phyloP scores from a whole-genome alignment of 2,329 filamentous ascomycete species.

The Neophaeococcomyces mojaviensis region DNA sequence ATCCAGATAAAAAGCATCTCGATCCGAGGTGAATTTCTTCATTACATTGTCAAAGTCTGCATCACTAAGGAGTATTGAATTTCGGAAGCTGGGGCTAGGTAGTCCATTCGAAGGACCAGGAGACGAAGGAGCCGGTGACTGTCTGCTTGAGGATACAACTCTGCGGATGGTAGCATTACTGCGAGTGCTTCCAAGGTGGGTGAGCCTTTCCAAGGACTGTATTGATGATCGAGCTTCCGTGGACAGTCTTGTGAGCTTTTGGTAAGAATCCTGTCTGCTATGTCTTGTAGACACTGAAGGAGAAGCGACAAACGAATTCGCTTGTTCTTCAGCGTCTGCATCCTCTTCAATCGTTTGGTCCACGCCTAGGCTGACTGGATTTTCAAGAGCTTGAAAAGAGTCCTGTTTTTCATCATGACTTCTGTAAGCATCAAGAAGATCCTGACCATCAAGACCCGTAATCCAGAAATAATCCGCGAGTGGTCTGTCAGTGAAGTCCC shows the following conservation, averaged over 20 bases:
- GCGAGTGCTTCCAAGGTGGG: slow-evolving; percentile 52
- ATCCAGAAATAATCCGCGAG: slow-evolving; percentile 64
- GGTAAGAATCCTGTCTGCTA: slow-evolving; percentile 32
- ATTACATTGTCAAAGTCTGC: slow-evolving; percentile 92
- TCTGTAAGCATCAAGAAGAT: slow-evolving; percentile 36
- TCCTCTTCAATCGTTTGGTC: slow-evolving; percentile 57
- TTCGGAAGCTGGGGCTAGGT: slow-evolving; percentile 20
- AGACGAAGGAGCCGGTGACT: slow-evolving; percentile 20
- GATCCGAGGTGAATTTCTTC: slow-evolving; percentile 88
- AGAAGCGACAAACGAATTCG: slow-evolving; percentile 26
- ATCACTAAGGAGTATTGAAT: slow-evolving; percentile 49
- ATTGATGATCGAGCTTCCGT: slow-evolving; percentile 35
- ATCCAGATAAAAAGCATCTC: slow-evolving; percentile 88
- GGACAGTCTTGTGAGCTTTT: slow-evolving; percentile 30
- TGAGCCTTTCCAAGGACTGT: slow-evolving; percentile 43
- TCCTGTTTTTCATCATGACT: slow-evolving; percentile 5
- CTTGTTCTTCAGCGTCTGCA: slow-evolving; percentile 47
- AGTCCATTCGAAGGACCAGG: slow-evolving; percentile 11
- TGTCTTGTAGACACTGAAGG: slow-evolving; percentile 35
- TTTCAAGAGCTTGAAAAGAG: slow-evolving; percentile 21
- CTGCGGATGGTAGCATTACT: slow-evolving; percentile 54
- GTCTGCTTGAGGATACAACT: slow-evolving; percentile 26
- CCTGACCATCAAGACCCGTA: slow-evolving; percentile 40
- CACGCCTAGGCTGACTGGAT: slow-evolving; percentile 37
- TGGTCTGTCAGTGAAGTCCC: slow-evolving; percentile 32